Percentiles rank a stretch among this genome's conserved stretches.
phyloP scores from a whole-genome alignment of 176 grass and related monocot species.

The Puccinellia tenuiflora region DNA sequence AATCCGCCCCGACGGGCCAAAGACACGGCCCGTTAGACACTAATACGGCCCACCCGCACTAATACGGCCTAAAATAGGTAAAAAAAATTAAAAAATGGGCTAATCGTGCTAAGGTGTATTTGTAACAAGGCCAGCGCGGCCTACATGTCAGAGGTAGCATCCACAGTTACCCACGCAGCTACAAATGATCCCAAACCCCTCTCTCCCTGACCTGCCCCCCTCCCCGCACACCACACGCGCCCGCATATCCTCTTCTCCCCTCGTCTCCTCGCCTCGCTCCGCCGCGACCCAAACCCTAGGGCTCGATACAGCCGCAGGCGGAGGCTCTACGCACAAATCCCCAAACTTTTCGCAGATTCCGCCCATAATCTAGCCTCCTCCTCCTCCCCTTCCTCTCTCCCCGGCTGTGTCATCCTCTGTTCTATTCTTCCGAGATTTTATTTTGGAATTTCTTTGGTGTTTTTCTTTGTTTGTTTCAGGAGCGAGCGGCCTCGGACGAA shows the following conservation, averaged over 20 bases:
- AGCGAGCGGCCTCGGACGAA: conserved; percentile 13
- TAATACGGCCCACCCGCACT: too few relatives aligned
- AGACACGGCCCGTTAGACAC: too few relatives aligned
- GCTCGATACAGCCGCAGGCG: background rate
- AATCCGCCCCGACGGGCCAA: too few relatives aligned
- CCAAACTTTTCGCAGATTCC: background rate
- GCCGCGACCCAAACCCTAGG: conserved; percentile 45
- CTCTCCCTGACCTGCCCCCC: background rate
- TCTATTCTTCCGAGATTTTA: conserved; percentile 15
- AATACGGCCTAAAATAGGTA: too few relatives aligned
- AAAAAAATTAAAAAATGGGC: too few relatives aligned
- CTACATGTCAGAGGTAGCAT: background rate
- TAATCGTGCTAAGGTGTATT: background rate
- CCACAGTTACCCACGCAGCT: background rate
- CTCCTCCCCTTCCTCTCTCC: background rate
- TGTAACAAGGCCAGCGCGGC: background rate
- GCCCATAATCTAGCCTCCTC: background rate
- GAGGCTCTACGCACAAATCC: background rate
- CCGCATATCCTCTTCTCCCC: background rate
- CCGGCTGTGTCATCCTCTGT: conserved; percentile 8
- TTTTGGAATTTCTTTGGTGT: conserved; percentile 10
- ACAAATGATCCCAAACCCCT: background rate
- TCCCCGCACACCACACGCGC: background rate
- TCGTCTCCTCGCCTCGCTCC: background rate
- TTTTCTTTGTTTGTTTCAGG: conserved; percentile 40